Conservation (phyloP, 495 filamentous ascomycete species). For the Cenococcum geophilum region DNA sequence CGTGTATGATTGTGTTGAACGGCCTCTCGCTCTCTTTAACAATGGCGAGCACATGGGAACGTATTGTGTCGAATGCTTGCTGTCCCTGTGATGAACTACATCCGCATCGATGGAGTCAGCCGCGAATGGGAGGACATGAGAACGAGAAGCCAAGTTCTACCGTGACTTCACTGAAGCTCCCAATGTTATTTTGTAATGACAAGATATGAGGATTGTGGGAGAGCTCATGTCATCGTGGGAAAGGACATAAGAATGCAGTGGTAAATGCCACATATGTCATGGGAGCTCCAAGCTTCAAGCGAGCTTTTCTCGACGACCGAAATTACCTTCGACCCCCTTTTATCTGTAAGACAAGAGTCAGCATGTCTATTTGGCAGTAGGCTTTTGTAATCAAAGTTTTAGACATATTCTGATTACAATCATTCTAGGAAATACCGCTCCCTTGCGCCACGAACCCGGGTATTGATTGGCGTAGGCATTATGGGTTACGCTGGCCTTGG, state of each 20-base stretch:
- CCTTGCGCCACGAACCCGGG: constrained; percentile 55
- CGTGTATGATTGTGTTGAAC: neutral
- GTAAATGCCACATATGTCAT: neutral
- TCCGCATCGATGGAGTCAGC: neutral
- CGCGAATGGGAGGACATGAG: too few relatives aligned
- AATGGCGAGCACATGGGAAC: neutral
- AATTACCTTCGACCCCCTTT: neutral
- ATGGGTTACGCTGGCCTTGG: constrained; percentile 61
- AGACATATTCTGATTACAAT: constrained; percentile 3
- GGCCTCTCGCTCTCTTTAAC: neutral
- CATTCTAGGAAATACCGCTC: constrained; percentile 47
- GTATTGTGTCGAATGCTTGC: neutral
- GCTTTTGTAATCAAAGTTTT: constrained; percentile 6
- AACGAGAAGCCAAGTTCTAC: neutral
- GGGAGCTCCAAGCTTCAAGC: neutral
- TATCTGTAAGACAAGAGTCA: neutral
- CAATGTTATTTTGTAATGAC: neutral
- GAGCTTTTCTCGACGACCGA: neutral
- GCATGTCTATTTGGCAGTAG: constrained; percentile 35
- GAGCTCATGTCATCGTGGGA: too few relatives aligned
- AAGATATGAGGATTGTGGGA: neutral
- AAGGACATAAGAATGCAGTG: neutral
- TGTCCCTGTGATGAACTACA: neutral
- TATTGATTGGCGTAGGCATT: constrained; percentile 57
- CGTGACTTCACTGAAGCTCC: neutral